Evolutionary conservation across 805 yeast species (phyloP), one percentile per base, ranked within the genome.

Genomic region (Nematodospora valgi): DNA sequence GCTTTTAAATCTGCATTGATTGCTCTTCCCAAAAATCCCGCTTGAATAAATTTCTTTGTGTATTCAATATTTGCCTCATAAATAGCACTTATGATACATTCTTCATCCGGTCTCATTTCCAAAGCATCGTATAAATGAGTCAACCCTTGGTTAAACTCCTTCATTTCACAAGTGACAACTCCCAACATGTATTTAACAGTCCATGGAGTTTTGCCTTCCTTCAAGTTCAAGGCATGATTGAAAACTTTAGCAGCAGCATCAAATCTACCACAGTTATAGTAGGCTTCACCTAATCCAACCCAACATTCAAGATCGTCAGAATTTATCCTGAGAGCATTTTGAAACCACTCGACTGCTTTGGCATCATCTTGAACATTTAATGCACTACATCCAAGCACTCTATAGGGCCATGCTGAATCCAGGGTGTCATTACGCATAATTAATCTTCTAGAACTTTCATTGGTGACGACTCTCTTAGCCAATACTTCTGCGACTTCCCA

Each of bases 251-350:
- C 68, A 0, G 96, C 86, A 2, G 98, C 95, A 37, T 86, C 89
- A 28, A 82, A 64, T 41, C 96, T 71, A 2, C 98, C 98, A 56
- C 93, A 78, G 17, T 79, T 75, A 36, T 74, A 67, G 56, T 93
- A 93, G 0, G 96, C 91, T 55, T 93, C 98, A n/a, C 98, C 98
- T n/a, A 93, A 64, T 1, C 96, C 96, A 19, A 84, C 68, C 97
- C 98, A 91, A 2, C 95, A 82, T 44, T 85, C 82, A 2, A 75
- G 54, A 57, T 93, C 97, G 35, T 51, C 44, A 0, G 82, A 64
- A 27, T 79, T 65, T 44, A 83, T 63, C 42, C 97, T 71, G 32
- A 93, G 65, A 1, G 96, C 88, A 18, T 80, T 74, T 58, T 93
- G 98, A 52, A 86, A 88, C 76, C 85, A 80, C 56, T 85, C 91